Conservation (phyloP, 345 rosid genomes). For the Angophora floribunda region DNA sequence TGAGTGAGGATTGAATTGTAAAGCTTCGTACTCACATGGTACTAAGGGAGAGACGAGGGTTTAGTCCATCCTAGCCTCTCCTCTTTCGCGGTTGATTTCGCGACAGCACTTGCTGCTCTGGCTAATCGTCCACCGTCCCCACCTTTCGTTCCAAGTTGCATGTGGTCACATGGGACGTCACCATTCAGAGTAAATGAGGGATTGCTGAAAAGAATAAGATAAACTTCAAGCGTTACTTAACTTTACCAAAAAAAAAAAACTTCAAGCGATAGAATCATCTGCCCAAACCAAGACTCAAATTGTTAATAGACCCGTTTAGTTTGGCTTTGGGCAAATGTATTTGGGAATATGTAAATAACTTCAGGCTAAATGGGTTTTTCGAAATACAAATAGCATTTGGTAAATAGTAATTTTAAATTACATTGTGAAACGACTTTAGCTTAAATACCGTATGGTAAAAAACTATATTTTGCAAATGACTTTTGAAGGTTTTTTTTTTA, state of each 20-base stretch:
- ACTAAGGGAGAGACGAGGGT: background rate
- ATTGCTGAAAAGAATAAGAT: background rate
- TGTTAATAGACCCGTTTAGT: too few species aligned
- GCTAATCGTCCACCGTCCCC: background rate
- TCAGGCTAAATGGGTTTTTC: too few species aligned
- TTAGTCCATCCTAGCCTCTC: background rate
- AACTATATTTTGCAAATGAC: too few species aligned
- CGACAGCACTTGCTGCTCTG: background rate
- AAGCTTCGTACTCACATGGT: background rate
- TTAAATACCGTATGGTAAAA: too few species aligned
- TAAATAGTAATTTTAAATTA: too few species aligned
- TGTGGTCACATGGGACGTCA: background rate
- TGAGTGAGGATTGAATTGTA: background rate
- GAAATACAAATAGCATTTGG: too few species aligned
- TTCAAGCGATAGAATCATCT: background rate
- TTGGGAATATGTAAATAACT: too few species aligned
- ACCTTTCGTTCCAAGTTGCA: background rate
- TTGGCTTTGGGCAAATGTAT: too few species aligned
- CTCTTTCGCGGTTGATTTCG: background rate
- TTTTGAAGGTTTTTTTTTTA: too few species aligned
- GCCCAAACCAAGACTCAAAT: background rate
- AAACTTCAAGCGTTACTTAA: background rate
- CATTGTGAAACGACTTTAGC: too few species aligned
- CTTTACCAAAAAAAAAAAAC: too few species aligned
- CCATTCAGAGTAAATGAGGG: background rate